Evolutionary conservation across 2,329 filamentous ascomycete species (phyloP), one percentile per base, ranked within the genome.

Genomic region (Orbilia brochopaga): DNA sequence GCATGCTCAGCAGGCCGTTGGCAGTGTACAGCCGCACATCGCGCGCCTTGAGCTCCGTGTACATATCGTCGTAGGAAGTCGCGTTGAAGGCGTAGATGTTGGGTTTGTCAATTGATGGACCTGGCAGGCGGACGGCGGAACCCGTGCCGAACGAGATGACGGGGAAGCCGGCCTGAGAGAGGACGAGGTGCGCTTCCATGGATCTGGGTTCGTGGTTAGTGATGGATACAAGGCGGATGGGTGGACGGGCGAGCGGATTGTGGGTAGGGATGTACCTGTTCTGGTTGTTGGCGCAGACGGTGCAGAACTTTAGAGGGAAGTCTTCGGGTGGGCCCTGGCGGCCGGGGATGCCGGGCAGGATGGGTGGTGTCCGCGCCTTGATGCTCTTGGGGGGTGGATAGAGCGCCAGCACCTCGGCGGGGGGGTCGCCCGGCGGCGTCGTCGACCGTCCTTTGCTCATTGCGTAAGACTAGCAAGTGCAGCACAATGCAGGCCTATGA

Each of bases 81-180:
- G 89, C 91, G 82, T 99, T 97, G 86, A 99, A 99, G 77, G 91
- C 88, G 83, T 97, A 99, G 77, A 97, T 92, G 79, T 99, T 99
- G 55, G 94, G 94, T 79, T 97, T 91, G 5, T 87, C 89, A 74
- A 97, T 94, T 35, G 88, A 90, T 0, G 94, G 93, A 0, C 94
- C 94, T 0, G 94, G 94, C 0, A 99, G 84, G 24, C 94, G 91
- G 76, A 99, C 94, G 17, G 96, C 87, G 17, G 92, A 96, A 62
- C 94, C 94, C 0, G 94, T 99, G 73, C 94, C 94, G 79, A 97
- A 99, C 17, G 93, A 97, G 76, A 97, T 95, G 76, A 96, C 93
- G n/a, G 94, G 94, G 78, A 94, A 97, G 54, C 88, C 82, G 53
- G 91, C 90, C 70, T 90, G 86, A 2, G 94, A 91, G 35, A 99